A percentile compares a stretch with the other conserved stretches of the same genome.
phyloP scores from a whole-genome alignment of 176 grass and related monocot species.

The Thalia dealbata region DNA sequence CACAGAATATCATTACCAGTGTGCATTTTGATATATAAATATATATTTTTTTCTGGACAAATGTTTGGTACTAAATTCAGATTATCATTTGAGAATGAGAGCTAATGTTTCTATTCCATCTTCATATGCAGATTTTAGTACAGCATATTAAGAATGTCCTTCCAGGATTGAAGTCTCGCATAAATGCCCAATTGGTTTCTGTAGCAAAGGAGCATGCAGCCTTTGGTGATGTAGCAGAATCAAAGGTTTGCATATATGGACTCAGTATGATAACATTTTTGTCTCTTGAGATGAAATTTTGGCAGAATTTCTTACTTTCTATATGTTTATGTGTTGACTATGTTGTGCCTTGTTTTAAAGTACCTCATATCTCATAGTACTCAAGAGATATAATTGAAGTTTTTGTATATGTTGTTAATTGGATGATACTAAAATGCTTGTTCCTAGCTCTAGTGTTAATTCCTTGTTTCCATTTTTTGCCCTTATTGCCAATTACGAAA shows the following conservation, averaged over 20 bases:
- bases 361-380: too few species aligned
- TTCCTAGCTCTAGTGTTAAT: neutral
- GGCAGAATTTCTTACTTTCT: neutral
- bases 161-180: constrained; percentile 74
- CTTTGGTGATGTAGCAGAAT: constrained; percentile 83
- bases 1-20: neutral
- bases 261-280: neutral
- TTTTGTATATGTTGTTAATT: too few species aligned
- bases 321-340: too few species aligned
- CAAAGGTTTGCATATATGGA: constrained; percentile 37
- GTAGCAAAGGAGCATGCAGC: constrained; percentile 80
- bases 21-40: neutral
- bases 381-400: neutral
- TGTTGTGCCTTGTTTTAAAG: too few species aligned
- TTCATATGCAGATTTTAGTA: constrained; percentile 66
- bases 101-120: neutral
- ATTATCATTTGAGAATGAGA: neutral
- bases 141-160: constrained; percentile 80
- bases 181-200: constrained; percentile 69
- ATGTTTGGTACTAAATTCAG: neutral
- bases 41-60: neutral
- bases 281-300: neutral
- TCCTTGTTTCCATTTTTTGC: neutral
- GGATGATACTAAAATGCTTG: neutral
- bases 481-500: neutral